phyloP scores from a whole-genome alignment of 352 stramenopile genomes.

The Lagenidium giganteum region DNA sequence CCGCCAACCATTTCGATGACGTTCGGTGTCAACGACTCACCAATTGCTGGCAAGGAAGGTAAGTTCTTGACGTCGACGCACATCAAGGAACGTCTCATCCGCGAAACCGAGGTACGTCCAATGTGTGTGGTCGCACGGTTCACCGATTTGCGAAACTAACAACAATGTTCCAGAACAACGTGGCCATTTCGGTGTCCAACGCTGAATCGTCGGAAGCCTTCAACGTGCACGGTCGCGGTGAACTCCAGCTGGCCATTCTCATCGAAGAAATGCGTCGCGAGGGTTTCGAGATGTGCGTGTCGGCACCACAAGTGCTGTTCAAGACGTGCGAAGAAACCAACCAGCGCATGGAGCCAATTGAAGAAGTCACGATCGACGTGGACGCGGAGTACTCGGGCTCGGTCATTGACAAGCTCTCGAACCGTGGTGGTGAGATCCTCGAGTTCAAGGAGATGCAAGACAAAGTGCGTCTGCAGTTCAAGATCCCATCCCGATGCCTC shows the following conservation, averaged over 20 bases:
- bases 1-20: constrained; percentile 98
- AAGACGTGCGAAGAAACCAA: constrained; percentile 83
- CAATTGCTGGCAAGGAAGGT: constrained; percentile 94
- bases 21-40: constrained; percentile 97
- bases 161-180: constrained; percentile 90
- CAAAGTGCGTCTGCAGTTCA: constrained; percentile 94
- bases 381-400: constrained; percentile 94
- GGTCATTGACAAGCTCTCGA: constrained; percentile 97
- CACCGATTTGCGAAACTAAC: background rate
- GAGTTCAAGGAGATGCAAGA: constrained; percentile 91
- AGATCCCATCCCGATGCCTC: constrained; percentile 94
- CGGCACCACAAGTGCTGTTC: constrained; percentile 94
- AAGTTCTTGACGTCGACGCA: constrained; percentile 96
- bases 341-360: constrained; percentile 83
- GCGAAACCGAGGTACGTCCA: constrained; percentile 82
- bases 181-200: constrained; percentile 90
- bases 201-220: constrained; percentile 90
- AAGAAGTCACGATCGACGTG: constrained; percentile 95
- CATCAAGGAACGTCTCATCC: constrained; percentile 92
- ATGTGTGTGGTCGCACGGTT: background rate
- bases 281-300: constrained; percentile 98
- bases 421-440: constrained; percentile 90
- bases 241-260: constrained; percentile 98
- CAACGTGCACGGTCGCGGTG: constrained; percentile 94
- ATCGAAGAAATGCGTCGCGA: constrained; percentile 99